These are phyloP conservation scores for Gastrolobium villosum DNA, from an alignment of 306 rosid genomes.

Conservation along the genomic window DNA sequence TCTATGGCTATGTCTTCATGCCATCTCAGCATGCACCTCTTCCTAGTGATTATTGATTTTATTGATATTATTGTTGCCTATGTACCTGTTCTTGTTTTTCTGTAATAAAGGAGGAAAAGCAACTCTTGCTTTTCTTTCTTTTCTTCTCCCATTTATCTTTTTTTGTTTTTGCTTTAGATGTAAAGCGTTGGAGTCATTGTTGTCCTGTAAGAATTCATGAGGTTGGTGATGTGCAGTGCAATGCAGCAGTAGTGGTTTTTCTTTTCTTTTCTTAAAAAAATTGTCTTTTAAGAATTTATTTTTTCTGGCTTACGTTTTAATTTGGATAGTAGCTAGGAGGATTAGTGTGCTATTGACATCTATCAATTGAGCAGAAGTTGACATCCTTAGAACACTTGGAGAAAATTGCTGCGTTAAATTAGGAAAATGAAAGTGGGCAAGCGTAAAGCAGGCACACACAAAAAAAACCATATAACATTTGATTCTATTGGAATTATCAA, in stretches of 20 bases:
- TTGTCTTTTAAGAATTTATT: not conserved
- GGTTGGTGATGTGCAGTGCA: conserved; percentile 42
- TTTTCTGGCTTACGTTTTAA: conserved; percentile 11
- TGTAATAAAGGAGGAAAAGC: conserved; percentile 49
- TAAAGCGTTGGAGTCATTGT: conserved; percentile 45
- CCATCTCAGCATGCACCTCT: conserved; percentile 70
- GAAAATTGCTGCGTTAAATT: conserved; percentile 2
- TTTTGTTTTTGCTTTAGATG: conserved; percentile 28
- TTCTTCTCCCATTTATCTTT: conserved; percentile 1
- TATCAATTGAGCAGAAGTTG: not conserved
- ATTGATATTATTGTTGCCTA: conserved; percentile 2
- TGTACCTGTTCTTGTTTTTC: conserved; percentile 36
- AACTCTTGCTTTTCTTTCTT: conserved; percentile 44
- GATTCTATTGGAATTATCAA: conserved; percentile 9
- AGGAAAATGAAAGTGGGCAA: conserved; percentile 9
- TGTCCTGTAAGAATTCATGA: conserved; percentile 45
- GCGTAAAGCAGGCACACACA: not conserved
- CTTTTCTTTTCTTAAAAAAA: not conserved
- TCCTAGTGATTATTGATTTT: conserved; percentile 46
- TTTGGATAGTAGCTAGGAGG: not conserved
- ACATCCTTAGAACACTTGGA: not conserved
- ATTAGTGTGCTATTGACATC: not conserved
- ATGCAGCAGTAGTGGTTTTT: not conserved
- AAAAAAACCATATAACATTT: not conserved
- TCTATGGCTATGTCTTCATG: conserved; percentile 69